Evolutionary conservation across 768 basidiomycete species (phyloP).

Genomic region (Naganishia friedmannii): DNA sequence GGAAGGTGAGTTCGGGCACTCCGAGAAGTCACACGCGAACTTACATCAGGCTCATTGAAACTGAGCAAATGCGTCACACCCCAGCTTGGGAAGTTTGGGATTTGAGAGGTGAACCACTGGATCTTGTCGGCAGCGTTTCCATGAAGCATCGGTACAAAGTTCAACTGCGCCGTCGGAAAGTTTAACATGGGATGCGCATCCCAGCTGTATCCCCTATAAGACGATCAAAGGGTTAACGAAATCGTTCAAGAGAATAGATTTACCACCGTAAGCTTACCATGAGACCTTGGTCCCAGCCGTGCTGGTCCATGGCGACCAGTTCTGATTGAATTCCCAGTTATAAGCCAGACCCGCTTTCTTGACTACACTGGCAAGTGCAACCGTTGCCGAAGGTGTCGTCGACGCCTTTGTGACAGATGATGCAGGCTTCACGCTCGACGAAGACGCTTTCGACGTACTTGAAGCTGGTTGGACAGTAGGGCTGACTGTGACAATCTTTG

Average conservation of each 20-base stretch:
- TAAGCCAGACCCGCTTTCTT: slow-evolving; percentile 20
- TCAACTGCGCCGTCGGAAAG: slow-evolving; percentile 11
- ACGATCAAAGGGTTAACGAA: background rate
- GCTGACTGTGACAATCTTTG: slow-evolving; percentile 8
- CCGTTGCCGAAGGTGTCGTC: background rate
- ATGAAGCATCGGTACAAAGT: slow-evolving; percentile 21
- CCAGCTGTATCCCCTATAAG: slow-evolving; percentile 21
- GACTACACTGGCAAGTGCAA: background rate
- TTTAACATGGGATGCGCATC: slow-evolving; percentile 23
- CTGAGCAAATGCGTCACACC: slow-evolving; percentile 36
- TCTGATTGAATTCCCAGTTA: slow-evolving; percentile 23
- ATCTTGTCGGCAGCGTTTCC: slow-evolving; percentile 20
- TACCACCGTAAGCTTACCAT: background rate
- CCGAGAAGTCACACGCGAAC: background rate
- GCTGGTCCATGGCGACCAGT: slow-evolving; percentile 20
- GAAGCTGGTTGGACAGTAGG: background rate
- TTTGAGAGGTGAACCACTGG: slow-evolving; percentile 14
- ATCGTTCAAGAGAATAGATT: no score
- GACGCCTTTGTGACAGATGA: background rate
- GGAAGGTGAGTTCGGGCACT: slow-evolving; percentile 34
- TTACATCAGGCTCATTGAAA: slow-evolving; percentile 46
- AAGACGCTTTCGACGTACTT: background rate
- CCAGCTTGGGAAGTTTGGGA: slow-evolving; percentile 25
- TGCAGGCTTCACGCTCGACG: background rate
- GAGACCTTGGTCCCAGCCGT: slow-evolving; percentile 8